These are phyloP conservation scores for Coemansia sp. DNA, from an alignment of 192 early-diverging fungal genomes.

Conservation along the genomic window DNA sequence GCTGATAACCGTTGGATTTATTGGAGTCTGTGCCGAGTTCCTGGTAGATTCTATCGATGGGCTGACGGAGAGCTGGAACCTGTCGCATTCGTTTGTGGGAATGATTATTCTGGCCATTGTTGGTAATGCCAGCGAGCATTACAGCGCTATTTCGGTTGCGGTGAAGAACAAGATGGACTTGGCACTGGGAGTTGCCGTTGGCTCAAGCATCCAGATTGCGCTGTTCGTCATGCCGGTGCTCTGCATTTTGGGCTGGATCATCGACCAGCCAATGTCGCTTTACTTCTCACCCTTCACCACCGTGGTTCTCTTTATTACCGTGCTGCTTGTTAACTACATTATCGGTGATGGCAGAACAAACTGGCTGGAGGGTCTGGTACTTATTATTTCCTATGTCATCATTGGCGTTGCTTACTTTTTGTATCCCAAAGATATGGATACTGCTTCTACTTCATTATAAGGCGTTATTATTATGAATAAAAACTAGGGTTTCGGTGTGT, in stretches of 20 bases:
- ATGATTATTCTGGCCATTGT: conserved; percentile 89
- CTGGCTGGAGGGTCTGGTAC: conserved; percentile 87
- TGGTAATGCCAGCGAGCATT: conserved; percentile 86
- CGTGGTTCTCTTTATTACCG: conserved; percentile 74
- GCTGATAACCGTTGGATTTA: conserved; percentile 62
- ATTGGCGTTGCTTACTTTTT: conserved; percentile 81
- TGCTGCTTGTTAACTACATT: conserved; percentile 75
- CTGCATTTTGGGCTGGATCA: conserved; percentile 82
- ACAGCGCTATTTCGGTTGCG: conserved; percentile 76
- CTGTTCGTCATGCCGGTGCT: conserved; percentile 69
- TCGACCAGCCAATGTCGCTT: conserved; percentile 74
- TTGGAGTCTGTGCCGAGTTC: conserved; percentile 81
- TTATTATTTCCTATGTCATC: conserved; percentile 80
- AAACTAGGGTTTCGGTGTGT: no score
- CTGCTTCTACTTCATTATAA: conserved; percentile 7
- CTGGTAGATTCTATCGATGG: conserved; percentile 81
- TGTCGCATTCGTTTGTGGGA: conserved; percentile 84
- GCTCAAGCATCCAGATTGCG: conserved; percentile 87
- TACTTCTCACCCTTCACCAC: conserved; percentile 83
- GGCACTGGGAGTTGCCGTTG: conserved; percentile 83
- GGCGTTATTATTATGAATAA: no score
- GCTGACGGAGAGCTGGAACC: conserved; percentile 64
- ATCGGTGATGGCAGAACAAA: conserved; percentile 85
- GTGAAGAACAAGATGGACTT: conserved; percentile 92
- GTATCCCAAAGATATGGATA: conserved; percentile 56